phyloP scores from a whole-genome alignment of 805 yeast genomes.

The Lachancea meyersii region DNA sequence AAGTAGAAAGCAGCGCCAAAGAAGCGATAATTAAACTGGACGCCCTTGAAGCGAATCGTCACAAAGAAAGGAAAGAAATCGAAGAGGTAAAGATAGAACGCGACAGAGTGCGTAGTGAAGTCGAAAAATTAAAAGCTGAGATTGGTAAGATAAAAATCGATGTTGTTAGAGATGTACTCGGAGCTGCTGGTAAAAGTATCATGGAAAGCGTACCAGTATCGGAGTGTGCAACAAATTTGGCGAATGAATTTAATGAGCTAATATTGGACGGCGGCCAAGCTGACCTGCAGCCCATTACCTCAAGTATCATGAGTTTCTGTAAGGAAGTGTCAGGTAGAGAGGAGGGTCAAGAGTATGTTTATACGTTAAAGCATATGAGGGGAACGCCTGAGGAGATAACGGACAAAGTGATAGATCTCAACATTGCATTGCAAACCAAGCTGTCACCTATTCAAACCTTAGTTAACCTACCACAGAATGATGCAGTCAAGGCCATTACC shows the following conservation, averaged over 20 bases:
- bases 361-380: slow-evolving; percentile 46
- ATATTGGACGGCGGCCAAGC: slow-evolving; percentile 70
- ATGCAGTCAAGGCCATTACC: too few relatives aligned
- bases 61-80: neutral
- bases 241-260: slow-evolving; percentile 66
- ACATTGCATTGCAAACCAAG: slow-evolving; percentile 64
- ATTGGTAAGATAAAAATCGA: neutral
- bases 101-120: neutral
- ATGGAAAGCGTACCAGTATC: slow-evolving; percentile 54
- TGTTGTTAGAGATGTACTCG: slow-evolving; percentile 40
- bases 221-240: slow-evolving; percentile 69
- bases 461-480: too few relatives aligned
- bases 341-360: slow-evolving; percentile 61
- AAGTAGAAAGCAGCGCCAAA: slow-evolving; percentile 83
- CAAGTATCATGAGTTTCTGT: slow-evolving; percentile 57
- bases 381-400: slow-evolving; percentile 57
- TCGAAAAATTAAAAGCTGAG: neutral
- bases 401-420: slow-evolving; percentile 70
- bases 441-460: slow-evolving; percentile 65
- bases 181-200: slow-evolving; percentile 46
- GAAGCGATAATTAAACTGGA: slow-evolving; percentile 83
- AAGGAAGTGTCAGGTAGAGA: slow-evolving; percentile 56
- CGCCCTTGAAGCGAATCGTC: slow-evolving; percentile 25
- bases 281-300: slow-evolving; percentile 49
- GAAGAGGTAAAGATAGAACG: neutral